Base-by-base conservation (phyloP, 495 filamentous ascomycete genomes). In the Podospora fimiseda region DNA sequence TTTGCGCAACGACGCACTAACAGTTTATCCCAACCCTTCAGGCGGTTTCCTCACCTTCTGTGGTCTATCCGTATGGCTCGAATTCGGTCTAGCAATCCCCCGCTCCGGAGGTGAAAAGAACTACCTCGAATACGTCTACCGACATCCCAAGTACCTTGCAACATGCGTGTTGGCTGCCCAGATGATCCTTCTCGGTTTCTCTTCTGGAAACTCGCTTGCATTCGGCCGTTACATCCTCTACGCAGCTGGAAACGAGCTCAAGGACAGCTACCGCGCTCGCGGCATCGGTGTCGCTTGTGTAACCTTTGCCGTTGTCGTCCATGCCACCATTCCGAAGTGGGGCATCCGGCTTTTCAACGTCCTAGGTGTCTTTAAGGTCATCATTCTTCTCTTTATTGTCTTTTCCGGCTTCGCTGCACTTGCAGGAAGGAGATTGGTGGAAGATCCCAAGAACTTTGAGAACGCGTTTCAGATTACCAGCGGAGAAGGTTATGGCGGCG, bases 221-320 rank as follows among this genome's bases (percentile, higher is more conserved):
- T 85, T 87, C 33, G 84, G 83, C 44, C 70, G 81, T 48, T 87
- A 87, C 60, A 74, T 85, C 38, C 77, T 87, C 61, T 78, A 78
- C 55, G 84, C 83, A 0, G 71, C 80, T 0, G 76, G 79, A 20
- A 66, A 61, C 47, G 60, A 79, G 14, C 73, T 77, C 18, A 48
- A 55, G 3, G 77, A 79, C 52, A 71, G 75, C n/a, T 87, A 82
- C 79, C 74, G 75, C 38, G 77, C 81, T 43, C 79, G 83, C 20
- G 77, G 71, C 21, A 76, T 86, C 50, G 84, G 76, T 1, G 63
- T 87, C 14, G 78, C 76, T 14, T 65, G 62, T 55, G 58, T 63
- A 3, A 81, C 79, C 44, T 73, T 85, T 37, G 79, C 81, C 0
- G 71, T 78, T 13, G 68, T 78, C 0, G 68, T 87, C 20, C 83